Percentiles rank a stretch among this genome's conserved stretches.
Evolutionary conservation across 306 rosid species (phyloP).

Genomic region (Cicer judaicum): DNA sequence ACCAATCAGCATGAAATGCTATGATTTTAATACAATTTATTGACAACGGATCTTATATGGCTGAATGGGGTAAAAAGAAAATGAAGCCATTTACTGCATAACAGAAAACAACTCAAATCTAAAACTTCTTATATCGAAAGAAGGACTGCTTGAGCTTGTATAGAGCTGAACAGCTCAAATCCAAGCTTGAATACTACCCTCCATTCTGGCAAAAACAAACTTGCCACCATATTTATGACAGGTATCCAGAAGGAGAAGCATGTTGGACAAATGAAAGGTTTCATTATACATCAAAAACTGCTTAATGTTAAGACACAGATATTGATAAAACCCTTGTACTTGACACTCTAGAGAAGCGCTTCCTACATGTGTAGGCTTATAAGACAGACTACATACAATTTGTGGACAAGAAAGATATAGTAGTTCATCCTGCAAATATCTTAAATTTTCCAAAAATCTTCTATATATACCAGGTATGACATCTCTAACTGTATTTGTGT

Average conservation of each 20-base stretch:
- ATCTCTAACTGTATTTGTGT: not conserved
- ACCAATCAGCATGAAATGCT: conserved; percentile 14
- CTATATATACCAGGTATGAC: conserved; percentile 14
- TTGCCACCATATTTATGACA: not conserved
- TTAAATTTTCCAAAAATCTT: not conserved
- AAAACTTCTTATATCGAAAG: not conserved
- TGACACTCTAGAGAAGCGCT: not conserved
- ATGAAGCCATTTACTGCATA: not conserved
- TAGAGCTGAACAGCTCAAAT: conserved; percentile 9
- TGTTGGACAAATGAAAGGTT: conserved; percentile 21
- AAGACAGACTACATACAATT: not conserved
- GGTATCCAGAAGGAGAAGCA: not conserved
- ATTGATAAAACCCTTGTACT: conserved; percentile 10
- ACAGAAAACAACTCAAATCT: conserved; percentile 11
- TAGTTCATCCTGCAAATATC: not conserved
- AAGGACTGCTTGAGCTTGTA: not conserved
- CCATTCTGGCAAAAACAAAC: not conserved
- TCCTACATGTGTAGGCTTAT: not conserved
- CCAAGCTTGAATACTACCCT: conserved; percentile 10
- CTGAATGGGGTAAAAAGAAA: not conserved
- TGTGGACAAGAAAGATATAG: conserved; percentile 5
- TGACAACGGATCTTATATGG: not conserved
- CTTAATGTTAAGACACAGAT: not conserved
- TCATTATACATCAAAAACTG: conserved; percentile 1
- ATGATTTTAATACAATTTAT: conserved; percentile 22